Base-by-base conservation (phyloP, 768 basidiomycete genomes). In the Gelatoporia subvermispora region DNA sequence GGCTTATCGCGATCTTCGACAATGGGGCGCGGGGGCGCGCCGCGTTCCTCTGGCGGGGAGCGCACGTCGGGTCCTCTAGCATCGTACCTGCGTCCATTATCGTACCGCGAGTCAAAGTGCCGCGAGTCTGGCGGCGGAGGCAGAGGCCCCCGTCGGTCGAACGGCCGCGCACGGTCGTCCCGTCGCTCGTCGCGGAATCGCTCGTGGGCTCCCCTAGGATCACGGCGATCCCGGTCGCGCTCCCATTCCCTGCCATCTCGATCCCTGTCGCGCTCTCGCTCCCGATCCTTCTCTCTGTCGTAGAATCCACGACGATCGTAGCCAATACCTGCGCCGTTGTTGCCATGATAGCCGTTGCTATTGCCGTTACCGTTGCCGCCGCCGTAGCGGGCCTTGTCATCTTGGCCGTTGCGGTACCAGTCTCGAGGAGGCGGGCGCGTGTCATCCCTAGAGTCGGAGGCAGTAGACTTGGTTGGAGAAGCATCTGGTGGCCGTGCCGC, bases 61-160 rank as follows among this genome's bases (percentile, higher is more conserved):
- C 59, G 52, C 39, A 61, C 57, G 35, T 59, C 57, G 22, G 54
- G 51, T 23, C 57, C 42, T 45, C 54, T 60, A 13, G 69, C 63
- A 50, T 65, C 65, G 48, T 62, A 64, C 41, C 70, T 70, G 18
- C 66, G 60, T 43, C 62, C 61, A 36, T 66, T 62, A 34, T 67
- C 61, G 51, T 73, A 71, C n/a, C 68, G 65, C 7, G 73, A 66
- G 17, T 78, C 75, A 50, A 74, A 76, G 40, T 76, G 75, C 22
- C 77, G 70, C 43, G 70, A 67, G 42, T 77, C 76, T 43, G 72
- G 68, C 21, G 72, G 68, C 21, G 71, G 73, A 20, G 72, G 28
- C 28, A 31, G 28, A 31, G n/a, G 72, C 38, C 73, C 63, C 16
- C 73, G 71, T 18, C 45, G 54, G 31, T 57, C 63, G 4, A 45